Base-by-base conservation (phyloP, 2,329 filamentous ascomycete species). In the Colletotrichum cordylinicola region DNA sequence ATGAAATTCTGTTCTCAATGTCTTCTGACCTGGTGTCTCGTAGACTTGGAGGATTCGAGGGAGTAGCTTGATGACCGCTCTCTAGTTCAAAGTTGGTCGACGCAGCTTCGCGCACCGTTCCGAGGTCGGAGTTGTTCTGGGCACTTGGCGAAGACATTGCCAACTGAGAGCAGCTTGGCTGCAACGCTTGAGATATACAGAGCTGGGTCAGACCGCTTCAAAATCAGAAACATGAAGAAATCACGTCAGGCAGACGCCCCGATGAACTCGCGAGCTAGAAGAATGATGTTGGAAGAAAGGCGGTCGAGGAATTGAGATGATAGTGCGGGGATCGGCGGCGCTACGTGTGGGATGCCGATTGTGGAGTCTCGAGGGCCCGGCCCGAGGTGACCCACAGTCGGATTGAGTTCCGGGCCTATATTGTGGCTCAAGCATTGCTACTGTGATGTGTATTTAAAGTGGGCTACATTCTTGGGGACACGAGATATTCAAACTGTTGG, bases 201-300 rank as follows among this genome's bases (percentile, higher is more conserved):
- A 2, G 43, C 13, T 13, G 43, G 12, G 1, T 52, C 13, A n/a
- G 12, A 13, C 8, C 10, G 4, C 6, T 13, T 21, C 10, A 52
- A 6, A 13, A 21, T 52, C 0, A 12, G 6, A n/a, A 52, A 21
- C 6, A 52, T 10, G 8, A 4, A 13, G 7, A 13, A 4, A 52
- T 4, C 21, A 1, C 43, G 7, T 6, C 2, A 52, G 43, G 13
- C 12, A 21, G 6, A 52, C 6, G 2, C 1, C 21, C 43, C 1
- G 6, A 6, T 6, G 4, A 8, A 21, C n/a, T 13, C 13, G 43
- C 43, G 43, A 10, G 12, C n/a, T 52, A n/a, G 7, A 2, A 21
- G n/a, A 52, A 12, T 21, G 13, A 10, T 21, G 43, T 21, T 21
- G 43, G 43, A 52, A 52, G 43, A 52, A 13, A 21, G 43, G 43